These are phyloP conservation scores for Mariannaea sp. DNA, from an alignment of 2,329 filamentous ascomycete genomes.

Conservation along the genomic window DNA sequence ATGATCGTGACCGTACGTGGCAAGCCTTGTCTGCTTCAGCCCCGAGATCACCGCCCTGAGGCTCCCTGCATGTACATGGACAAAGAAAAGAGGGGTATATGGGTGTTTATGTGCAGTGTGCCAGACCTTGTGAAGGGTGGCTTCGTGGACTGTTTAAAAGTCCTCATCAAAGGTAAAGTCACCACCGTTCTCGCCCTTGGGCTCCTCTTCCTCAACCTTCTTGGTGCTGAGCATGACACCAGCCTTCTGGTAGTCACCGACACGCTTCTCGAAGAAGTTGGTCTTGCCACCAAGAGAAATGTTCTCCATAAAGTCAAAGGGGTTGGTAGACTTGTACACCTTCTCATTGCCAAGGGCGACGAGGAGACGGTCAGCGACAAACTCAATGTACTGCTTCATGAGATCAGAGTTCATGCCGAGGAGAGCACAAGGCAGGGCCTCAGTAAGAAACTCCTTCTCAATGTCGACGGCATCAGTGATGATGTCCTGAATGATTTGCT, in stretches of 20 bases:
- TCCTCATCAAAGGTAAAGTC: slow-evolving; percentile 96
- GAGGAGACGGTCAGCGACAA: slow-evolving; percentile 94
- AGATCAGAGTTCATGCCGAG: slow-evolving; percentile 97
- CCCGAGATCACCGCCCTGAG: slow-evolving; percentile 29
- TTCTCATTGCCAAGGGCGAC: slow-evolving; percentile 93
- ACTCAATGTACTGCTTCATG: slow-evolving; percentile 99
- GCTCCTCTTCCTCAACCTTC: slow-evolving; percentile 61
- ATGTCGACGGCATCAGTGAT: slow-evolving; percentile 93
- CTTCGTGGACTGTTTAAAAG: slow-evolving; percentile 68
- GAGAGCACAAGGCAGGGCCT: slow-evolving; percentile 88
- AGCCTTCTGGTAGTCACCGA: slow-evolving; percentile 99
- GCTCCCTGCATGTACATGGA: slow-evolving; percentile 33
- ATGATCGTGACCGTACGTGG: slow-evolving; percentile 20
- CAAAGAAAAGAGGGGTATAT: slow-evolving; percentile 37
- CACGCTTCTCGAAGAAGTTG: slow-evolving; percentile 99
- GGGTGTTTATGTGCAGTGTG: slow-evolving; percentile 25
- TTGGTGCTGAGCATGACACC: slow-evolving; percentile 96
- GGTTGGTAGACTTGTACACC: slow-evolving; percentile 90
- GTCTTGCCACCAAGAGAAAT: slow-evolving; percentile 99
- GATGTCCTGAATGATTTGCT: slow-evolving; percentile 80
- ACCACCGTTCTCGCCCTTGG: slow-evolving; percentile 65
- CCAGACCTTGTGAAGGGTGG: slow-evolving; percentile 11
- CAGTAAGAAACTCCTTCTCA: slow-evolving; percentile 97
- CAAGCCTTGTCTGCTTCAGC: slow-evolving; percentile 17
- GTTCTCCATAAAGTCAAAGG: slow-evolving; percentile 99